Evolutionary conservation across 768 basidiomycete genomes (phyloP).

Genomic region (Cystofilobasidium macerans): DNA sequence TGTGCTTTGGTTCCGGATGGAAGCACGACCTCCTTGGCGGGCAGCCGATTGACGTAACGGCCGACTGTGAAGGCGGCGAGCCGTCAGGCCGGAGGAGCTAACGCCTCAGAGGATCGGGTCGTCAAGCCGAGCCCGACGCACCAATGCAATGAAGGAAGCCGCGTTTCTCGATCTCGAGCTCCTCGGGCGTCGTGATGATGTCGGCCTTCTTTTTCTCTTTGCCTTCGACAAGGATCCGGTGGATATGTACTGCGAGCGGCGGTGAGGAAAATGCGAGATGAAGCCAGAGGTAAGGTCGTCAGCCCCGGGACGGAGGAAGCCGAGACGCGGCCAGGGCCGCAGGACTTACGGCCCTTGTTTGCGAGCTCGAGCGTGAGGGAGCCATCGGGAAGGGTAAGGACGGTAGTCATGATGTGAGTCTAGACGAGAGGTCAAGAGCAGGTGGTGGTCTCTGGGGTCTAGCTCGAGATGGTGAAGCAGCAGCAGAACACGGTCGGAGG

Average conservation of each 20-base stretch:
- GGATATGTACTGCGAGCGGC: constrained; percentile 6
- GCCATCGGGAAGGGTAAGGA: constrained; percentile 10
- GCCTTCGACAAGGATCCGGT: neutral
- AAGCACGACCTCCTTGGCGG: constrained; percentile 2
- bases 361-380: constrained; percentile 11
- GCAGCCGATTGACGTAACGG: constrained; percentile 16
- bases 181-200: neutral
- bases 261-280: neutral
- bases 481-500: too few species aligned
- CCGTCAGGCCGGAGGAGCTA: too few species aligned
- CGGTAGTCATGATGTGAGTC: constrained; percentile 5
- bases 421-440: too few species aligned
- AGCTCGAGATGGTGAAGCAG: too few species aligned
- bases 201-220: neutral
- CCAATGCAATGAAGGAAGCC: constrained; percentile 22
- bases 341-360: constrained; percentile 17
- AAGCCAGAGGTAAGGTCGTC: neutral
- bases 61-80: constrained; percentile 4
- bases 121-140: neutral
- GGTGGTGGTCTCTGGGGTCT: too few species aligned
- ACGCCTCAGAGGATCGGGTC: too few species aligned
- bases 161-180: neutral
- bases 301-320: too few species aligned
- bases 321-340: neutral
- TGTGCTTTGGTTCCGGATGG: neutral